Evolutionary conservation across 345 rosid species (phyloP).

Genomic region (Gossypium arboreum): DNA sequence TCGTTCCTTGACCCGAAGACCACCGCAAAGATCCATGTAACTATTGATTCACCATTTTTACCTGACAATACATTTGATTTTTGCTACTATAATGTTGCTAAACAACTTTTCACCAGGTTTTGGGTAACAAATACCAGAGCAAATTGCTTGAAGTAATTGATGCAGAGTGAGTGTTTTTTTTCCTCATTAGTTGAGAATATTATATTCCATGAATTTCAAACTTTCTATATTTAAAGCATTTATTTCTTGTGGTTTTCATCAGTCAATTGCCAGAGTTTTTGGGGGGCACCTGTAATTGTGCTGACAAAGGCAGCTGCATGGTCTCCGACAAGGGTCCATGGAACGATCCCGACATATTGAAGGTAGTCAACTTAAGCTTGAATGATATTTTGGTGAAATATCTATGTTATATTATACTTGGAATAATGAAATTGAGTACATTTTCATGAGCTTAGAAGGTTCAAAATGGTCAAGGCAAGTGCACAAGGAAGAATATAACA

Average conservation of each 20-base stretch:
- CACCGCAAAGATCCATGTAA: slow-evolving; percentile 78
- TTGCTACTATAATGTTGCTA: slow-evolving; percentile 11
- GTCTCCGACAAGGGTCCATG: slow-evolving; percentile 96
- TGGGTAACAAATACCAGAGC: slow-evolving; percentile 87
- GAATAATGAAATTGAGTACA: not conserved
- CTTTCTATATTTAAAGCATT: not conserved
- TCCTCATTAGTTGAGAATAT: too few species aligned
- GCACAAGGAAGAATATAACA: slow-evolving; percentile 37
- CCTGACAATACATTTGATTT: slow-evolving; percentile 7
- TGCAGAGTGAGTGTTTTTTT: slow-evolving; percentile 39
- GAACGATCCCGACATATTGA: slow-evolving; percentile 69
- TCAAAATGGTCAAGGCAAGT: slow-evolving; percentile 63
- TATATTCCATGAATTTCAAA: not conserved
- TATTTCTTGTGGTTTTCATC: slow-evolving; percentile 1
- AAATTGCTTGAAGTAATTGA: slow-evolving; percentile 87
- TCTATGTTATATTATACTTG: not conserved
- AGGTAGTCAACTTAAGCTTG: slow-evolving; percentile 34
- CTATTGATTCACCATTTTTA: not conserved
- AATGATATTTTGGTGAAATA: not conserved
- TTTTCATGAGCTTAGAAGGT: slow-evolving; percentile 46
- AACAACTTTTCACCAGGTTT: slow-evolving; percentile 49
- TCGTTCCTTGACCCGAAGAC: slow-evolving; percentile 88
- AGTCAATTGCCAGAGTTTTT: slow-evolving; percentile 89
- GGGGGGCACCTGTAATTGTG: slow-evolving; percentile 86
- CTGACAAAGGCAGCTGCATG: slow-evolving; percentile 87